phyloP scores from a whole-genome alignment of 352 stramenopile species.

The Globisporangium solare region DNA sequence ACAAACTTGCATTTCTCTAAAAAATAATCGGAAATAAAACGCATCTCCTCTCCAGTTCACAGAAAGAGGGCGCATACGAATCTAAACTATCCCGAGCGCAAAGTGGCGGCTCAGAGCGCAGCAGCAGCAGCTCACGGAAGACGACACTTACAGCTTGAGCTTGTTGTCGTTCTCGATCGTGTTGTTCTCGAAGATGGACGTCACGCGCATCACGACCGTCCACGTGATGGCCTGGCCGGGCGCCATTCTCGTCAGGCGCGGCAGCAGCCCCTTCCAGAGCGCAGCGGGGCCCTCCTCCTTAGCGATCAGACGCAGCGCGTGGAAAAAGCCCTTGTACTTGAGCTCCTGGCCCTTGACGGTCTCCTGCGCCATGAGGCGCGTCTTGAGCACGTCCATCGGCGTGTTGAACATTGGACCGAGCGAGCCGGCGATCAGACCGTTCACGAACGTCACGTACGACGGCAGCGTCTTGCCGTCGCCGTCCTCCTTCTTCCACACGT shows the following conservation, averaged over 20 bases:
- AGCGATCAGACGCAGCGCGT: constrained; percentile 91
- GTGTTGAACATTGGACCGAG: constrained; percentile 87
- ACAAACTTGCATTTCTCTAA: too few species aligned
- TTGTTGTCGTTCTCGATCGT: constrained; percentile 42
- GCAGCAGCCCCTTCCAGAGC: constrained; percentile 96
- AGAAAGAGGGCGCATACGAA: too few species aligned
- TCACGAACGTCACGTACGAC: constrained; percentile 92
- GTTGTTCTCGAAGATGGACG: constrained; percentile 85
- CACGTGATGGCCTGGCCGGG: constrained; percentile 97
- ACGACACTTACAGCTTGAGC: constrained; percentile 53
- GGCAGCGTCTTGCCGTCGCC: constrained; percentile 88
- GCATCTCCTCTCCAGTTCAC: too few species aligned
- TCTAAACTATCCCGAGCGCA: too few species aligned
- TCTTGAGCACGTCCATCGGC: constrained; percentile 95
- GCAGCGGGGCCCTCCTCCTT: constrained; percentile 92
- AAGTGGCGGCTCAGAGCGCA: too few species aligned
- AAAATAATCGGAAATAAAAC: too few species aligned
- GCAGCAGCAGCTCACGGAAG: too few species aligned
- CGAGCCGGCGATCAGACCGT: constrained; percentile 87
- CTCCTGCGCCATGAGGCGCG: constrained; percentile 89
- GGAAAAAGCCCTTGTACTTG: constrained; percentile 95
- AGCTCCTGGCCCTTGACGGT: constrained; percentile 83
- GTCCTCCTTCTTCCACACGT: constrained; percentile 90
- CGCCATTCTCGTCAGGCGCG: constrained; percentile 93
- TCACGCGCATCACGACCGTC: constrained; percentile 87